Evolutionary conservation across 352 stramenopile species (phyloP), one percentile per base, ranked within the genome.

Genomic region (Phytophthora pisi): DNA sequence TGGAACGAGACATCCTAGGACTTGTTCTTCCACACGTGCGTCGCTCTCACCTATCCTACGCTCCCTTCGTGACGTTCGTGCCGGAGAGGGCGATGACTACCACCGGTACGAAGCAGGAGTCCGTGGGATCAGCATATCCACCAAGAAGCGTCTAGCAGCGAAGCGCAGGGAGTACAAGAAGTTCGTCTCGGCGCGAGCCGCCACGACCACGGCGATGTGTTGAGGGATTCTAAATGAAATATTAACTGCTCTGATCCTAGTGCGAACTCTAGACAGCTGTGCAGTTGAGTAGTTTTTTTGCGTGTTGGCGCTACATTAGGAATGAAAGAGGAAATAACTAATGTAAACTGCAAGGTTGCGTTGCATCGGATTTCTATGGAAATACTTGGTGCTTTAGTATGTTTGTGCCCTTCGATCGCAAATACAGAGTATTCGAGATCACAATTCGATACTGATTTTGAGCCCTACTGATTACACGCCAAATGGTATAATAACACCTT

Each of bases 1-100:
- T 72, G 57, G 68, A 45, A 42, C 6, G 57, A 68, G 20, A 46
- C 30, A 4, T 40, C 38, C 3, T 74, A 66, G 30, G 52, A 72
- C 34, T 15, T 54, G 8, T 16, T 55, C 26, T 55, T 63, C 18
- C 26, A 30, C 3, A 11, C 46, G n/a, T 63, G 43, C 30, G 16
- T 55, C 8, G 42, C 56, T 20, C 45, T 63, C n/a, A 63, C 56
- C 1, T 55, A 50, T 45, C 8, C 36, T 59, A 18, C 31, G 20
- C 16, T 36, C 52, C 11, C 52, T 59, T 5, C 52, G 23, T 13
- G 18, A 0, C 20, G 20, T 20, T 20, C 20, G 20, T 20, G 20
- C n/a, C 4, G 52, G 51, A 15, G 42, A 59, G 5, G 52, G 36
- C 11, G 18, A 59, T 20, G 2, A n/a, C 31, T 59, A 59, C 36